Evolutionary conservation across 2,329 filamentous ascomycete species (phyloP).

Genomic region (Penicillium aurantiogriseum): DNA sequence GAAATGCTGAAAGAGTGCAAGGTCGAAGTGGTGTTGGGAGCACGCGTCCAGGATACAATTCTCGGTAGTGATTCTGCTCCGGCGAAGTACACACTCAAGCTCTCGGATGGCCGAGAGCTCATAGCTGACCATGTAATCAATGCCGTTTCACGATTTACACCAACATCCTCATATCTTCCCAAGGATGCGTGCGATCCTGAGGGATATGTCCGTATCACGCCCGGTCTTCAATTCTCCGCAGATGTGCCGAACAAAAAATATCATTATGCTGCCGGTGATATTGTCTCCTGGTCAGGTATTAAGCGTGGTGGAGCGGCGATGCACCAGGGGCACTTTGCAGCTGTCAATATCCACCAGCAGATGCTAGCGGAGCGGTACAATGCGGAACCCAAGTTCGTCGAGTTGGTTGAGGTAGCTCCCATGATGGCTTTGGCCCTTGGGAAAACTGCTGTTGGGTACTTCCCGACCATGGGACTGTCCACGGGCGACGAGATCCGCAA

Average conservation of each 20-base stretch:
- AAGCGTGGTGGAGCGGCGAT: slow-evolving; percentile 7
- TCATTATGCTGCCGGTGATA: slow-evolving; percentile 63
- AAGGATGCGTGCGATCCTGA: slow-evolving; percentile 56
- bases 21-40: slow-evolving; percentile 40
- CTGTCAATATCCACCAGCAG: slow-evolving; percentile 5
- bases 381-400: background rate
- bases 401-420: slow-evolving; percentile 1
- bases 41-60: slow-evolving; percentile 4
- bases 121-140: slow-evolving; percentile 64
- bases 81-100: slow-evolving; percentile 47
- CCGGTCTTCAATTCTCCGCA: slow-evolving; percentile 54
- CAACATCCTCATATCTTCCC: slow-evolving; percentile 63
- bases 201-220: slow-evolving; percentile 61
- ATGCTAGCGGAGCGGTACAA: slow-evolving; percentile 4
- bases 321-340: slow-evolving; percentile 5
- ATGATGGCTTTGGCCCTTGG: slow-evolving; percentile 11
- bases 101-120: slow-evolving; percentile 59
- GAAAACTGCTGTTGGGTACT: slow-evolving; percentile 3
- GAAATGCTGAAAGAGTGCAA: slow-evolving; percentile 59
- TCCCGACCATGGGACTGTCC: slow-evolving; percentile 2
- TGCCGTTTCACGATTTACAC: slow-evolving; percentile 61
- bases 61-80: background rate
- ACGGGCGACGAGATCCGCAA: slow-evolving; percentile 1
- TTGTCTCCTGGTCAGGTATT: slow-evolving; percentile 28
- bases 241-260: slow-evolving; percentile 54